Evolutionary conservation across 1,284 basidiomycete genomes (phyloP).

Genomic region (Vanrija sp.): DNA sequence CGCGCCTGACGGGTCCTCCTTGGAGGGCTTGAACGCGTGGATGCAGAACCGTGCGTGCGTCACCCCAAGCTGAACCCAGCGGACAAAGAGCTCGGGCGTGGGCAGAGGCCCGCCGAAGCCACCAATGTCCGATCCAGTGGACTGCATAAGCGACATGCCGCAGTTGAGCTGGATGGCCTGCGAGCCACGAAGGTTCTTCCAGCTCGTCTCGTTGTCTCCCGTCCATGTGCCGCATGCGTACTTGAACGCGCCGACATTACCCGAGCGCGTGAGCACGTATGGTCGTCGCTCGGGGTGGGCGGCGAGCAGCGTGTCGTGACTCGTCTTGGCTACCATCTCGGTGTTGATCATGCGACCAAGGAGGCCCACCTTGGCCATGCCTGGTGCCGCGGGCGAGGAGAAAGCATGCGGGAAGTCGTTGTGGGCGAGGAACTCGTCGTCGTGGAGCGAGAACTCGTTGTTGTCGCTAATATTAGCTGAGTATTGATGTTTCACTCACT

Average conservation of each 20-base stretch:
- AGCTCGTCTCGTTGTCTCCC: conserved; percentile 49
- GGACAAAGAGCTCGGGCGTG: conserved; percentile 47
- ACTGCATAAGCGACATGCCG: conserved; percentile 47
- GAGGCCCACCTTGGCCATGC: conserved; percentile 37
- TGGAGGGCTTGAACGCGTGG: conserved; percentile 51
- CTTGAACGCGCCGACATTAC: conserved; percentile 50
- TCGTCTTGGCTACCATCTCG: conserved; percentile 48
- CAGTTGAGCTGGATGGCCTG: conserved; percentile 43
- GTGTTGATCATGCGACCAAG: conserved; percentile 50
- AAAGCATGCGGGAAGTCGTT: conserved; percentile 27
- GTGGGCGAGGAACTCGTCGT: conserved; percentile 41
- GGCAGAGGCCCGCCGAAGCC: conserved; percentile 51
- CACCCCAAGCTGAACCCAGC: conserved; percentile 51
- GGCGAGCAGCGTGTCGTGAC: conserved; percentile 40
- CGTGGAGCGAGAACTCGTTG: conserved; percentile 51
- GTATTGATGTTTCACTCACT: conserved; percentile 26
- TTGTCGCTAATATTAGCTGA: conserved; percentile 39
- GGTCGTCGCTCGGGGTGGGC: conserved; percentile 40
- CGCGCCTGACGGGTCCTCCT: conserved; percentile 43
- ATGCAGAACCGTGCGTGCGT: conserved; percentile 48
- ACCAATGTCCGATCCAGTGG: conserved; percentile 46
- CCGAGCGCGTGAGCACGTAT: conserved; percentile 50
- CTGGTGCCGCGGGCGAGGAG: conserved; percentile 15
- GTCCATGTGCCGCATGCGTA: conserved; percentile 50
- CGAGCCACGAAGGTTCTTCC: conserved; percentile 50